A percentile compares a stretch with the other conserved stretches of the same genome.
Evolutionary conservation across 768 basidiomycete species (phyloP).

Genomic region (Amanita molliuscula): DNA sequence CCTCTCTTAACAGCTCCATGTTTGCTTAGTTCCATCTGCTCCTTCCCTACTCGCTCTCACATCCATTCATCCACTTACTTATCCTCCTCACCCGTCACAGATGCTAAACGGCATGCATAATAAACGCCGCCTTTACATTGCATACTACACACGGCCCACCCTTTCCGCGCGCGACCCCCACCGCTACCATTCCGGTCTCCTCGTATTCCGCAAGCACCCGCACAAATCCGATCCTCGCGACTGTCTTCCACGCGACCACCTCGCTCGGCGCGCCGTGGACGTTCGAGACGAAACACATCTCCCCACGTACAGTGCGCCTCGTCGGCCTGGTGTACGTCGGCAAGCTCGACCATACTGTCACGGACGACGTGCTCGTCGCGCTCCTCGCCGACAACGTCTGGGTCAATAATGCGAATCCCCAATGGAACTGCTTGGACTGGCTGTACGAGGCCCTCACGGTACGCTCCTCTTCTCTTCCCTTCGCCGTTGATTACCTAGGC

Average conservation of each 20-base stretch:
- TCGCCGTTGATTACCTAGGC: neutral
- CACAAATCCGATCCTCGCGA: neutral
- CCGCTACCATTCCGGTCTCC: neutral
- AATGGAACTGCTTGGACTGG: neutral
- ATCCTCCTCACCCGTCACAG: neutral
- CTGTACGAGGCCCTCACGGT: neutral
- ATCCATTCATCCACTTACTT: no score
- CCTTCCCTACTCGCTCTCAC: no score
- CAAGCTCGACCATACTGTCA: neutral
- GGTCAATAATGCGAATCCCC: neutral
- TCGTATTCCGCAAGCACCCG: neutral
- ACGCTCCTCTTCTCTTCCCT: neutral
- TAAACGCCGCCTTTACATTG: constrained; percentile 1
- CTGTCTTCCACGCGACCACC: neutral
- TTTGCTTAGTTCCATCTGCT: no score
- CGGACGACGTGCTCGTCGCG: neutral
- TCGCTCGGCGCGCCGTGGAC: neutral
- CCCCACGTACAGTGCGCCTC: neutral
- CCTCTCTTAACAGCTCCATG: no score
- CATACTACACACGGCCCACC: neutral
- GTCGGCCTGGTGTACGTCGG: neutral
- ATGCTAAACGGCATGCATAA: neutral
- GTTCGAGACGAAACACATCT: neutral
- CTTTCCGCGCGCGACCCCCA: neutral
- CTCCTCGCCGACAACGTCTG: neutral